phyloP scores from a whole-genome alignment of 257 asterid genomes.

The Fraxinus excelsior region DNA sequence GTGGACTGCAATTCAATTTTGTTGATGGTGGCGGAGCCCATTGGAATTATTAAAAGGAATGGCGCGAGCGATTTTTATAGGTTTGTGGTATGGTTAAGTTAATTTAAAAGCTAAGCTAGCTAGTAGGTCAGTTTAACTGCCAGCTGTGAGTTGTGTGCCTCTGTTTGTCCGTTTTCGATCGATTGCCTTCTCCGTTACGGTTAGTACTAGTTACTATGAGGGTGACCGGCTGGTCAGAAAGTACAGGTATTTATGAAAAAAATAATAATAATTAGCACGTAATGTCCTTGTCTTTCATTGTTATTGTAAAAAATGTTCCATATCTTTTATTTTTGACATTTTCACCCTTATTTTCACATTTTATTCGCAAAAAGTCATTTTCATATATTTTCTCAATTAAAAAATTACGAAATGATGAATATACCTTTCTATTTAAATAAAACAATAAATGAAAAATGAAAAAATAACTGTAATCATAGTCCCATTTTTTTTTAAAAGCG shows the following conservation, averaged over 20 bases:
- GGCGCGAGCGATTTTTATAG: not conserved
- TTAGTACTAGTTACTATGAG: slow-evolving; percentile 1
- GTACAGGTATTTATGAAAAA: not conserved
- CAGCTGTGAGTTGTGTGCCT: slow-evolving; percentile 12
- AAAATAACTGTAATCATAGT: no score
- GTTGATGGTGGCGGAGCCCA: not conserved
- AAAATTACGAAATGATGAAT: no score
- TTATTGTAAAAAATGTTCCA: no score
- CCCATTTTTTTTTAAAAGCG: no score
- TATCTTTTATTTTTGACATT: no score
- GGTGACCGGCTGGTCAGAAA: slow-evolving; percentile 9
- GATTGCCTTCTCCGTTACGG: slow-evolving; percentile 15
- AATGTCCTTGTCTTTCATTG: no score
- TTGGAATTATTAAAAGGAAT: not conserved
- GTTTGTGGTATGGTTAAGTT: not conserved
- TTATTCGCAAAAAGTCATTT: no score
- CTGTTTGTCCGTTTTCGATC: slow-evolving; percentile 13
- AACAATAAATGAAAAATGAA: no score
- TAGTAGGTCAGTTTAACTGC: slow-evolving; percentile 22
- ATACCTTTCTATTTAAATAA: no score
- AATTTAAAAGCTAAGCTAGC: not conserved
- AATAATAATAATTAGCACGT: no score
- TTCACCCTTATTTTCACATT: no score
- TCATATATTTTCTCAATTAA: no score
- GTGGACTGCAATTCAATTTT: slow-evolving; percentile 1